Conservation (phyloP, 2,329 filamentous ascomycete species). For the Arthroderma sp. region DNA sequence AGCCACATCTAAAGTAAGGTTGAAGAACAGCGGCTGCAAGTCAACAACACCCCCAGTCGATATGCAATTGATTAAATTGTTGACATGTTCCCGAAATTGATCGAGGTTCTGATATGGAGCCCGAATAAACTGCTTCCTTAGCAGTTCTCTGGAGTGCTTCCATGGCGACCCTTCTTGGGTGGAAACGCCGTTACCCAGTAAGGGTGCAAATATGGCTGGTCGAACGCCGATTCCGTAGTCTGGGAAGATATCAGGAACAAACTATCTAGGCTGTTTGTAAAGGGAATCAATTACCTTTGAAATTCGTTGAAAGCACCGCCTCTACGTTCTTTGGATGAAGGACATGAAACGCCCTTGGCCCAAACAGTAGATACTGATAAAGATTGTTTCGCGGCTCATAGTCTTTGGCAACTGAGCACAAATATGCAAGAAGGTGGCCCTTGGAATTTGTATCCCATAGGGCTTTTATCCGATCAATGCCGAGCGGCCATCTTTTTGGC, state of each 20-base stretch:
- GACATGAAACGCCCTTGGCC: slow-evolving; percentile 9
- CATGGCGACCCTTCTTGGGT: slow-evolving; percentile 35
- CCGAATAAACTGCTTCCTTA: slow-evolving; percentile 38
- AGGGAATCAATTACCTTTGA: slow-evolving; percentile 3
- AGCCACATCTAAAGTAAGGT: slow-evolving; percentile 58
- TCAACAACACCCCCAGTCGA: slow-evolving; percentile 41
- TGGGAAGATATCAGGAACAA: slow-evolving; percentile 20
- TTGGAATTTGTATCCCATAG: slow-evolving; percentile 10
- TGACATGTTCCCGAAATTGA: slow-evolving; percentile 48
- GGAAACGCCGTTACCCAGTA: slow-evolving; percentile 38
- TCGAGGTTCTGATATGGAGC: slow-evolving; percentile 40
- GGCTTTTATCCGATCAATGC: slow-evolving; percentile 20
- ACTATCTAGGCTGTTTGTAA: too few relatives aligned
- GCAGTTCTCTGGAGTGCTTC: slow-evolving; percentile 27
- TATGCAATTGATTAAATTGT: slow-evolving; percentile 43
- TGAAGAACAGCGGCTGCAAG: slow-evolving; percentile 49
- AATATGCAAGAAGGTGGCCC: slow-evolving; percentile 7
- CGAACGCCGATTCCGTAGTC: slow-evolving; percentile 34
- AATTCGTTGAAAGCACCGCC: slow-evolving; percentile 9
- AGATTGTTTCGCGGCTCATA: slow-evolving; percentile 16
- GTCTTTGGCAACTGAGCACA: slow-evolving; percentile 11
- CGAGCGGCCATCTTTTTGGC: slow-evolving; percentile 21
- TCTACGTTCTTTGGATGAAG: slow-evolving; percentile 11
- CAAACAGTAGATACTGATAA: slow-evolving; percentile 12
- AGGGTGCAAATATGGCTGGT: slow-evolving; percentile 16